A percentile compares a stretch with the other conserved stretches of the same genome.
Conservation (phyloP, 2,329 filamentous ascomycete species). For the Stemphylium beticola region DNA sequence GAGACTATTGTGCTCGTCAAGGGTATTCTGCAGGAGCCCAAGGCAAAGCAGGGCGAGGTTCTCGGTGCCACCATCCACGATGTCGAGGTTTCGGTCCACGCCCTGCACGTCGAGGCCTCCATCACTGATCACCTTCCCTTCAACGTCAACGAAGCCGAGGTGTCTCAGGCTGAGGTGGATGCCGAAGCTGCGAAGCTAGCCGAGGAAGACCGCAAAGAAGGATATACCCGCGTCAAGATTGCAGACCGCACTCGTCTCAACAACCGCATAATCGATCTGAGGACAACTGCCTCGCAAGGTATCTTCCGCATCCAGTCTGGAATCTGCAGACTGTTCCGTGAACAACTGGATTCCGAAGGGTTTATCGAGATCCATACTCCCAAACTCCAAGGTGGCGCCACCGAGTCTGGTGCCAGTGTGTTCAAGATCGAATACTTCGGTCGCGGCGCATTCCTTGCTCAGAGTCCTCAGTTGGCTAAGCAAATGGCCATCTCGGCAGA, state of each 20-base stretch:
- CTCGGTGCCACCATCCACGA: slow-evolving; percentile 77
- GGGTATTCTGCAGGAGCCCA: slow-evolving; percentile 74
- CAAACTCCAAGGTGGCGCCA: slow-evolving; percentile 87
- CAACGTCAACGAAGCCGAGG: slow-evolving; percentile 73
- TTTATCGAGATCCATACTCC: slow-evolving; percentile 96
- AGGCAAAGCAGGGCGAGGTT: slow-evolving; percentile 69
- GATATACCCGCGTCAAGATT: slow-evolving; percentile 65
- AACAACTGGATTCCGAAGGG: slow-evolving; percentile 72
- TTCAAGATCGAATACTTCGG: slow-evolving; percentile 94
- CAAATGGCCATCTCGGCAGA: slow-evolving; percentile 92
- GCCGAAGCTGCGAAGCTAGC: slow-evolving; percentile 46
- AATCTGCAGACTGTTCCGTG: slow-evolving; percentile 79
- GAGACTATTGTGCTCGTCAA: slow-evolving; percentile 80
- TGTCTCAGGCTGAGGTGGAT: slow-evolving; percentile 63
- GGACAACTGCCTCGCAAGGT: slow-evolving; percentile 84
- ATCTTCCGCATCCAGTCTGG: slow-evolving; percentile 87
- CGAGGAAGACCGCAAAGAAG: slow-evolving; percentile 62
- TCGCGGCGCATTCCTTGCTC: slow-evolving; percentile 83
- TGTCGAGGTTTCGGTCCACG: slow-evolving; percentile 74
- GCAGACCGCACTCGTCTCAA: slow-evolving; percentile 75
- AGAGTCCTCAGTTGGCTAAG: slow-evolving; percentile 90
- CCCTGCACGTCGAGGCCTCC: slow-evolving; percentile 67
- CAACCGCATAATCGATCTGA: slow-evolving; percentile 82
- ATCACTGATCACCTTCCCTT: slow-evolving; percentile 70
- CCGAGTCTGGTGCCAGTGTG: slow-evolving; percentile 88